Evolutionary conservation across 495 filamentous ascomycete genomes (phyloP).

Genomic region (Xanthoparmelia taractica): DNA sequence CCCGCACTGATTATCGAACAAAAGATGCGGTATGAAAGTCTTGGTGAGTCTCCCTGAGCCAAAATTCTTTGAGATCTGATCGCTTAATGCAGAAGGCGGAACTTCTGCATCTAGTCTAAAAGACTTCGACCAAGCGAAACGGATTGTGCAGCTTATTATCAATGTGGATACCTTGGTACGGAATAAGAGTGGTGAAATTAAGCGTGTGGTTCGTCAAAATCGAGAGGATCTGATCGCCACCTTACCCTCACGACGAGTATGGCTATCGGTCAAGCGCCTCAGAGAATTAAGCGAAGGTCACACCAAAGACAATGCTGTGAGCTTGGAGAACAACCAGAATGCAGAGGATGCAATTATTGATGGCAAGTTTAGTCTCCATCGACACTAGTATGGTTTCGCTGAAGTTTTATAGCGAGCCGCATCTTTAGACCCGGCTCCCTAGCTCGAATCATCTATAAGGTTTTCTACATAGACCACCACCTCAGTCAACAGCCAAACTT

Average conservation of each 20-base stretch:
- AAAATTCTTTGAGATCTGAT: background rate
- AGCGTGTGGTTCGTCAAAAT: slow-evolving; percentile 4
- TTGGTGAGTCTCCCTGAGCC: background rate
- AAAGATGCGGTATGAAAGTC: slow-evolving; percentile 2
- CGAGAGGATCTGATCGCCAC: slow-evolving; percentile 8
- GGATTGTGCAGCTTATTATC: slow-evolving; percentile 11
- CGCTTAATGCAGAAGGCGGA: slow-evolving; percentile 3
- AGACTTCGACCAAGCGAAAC: slow-evolving; percentile 9
- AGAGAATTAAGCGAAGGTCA: background rate
- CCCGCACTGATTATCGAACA: background rate
- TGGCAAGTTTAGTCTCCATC: background rate
- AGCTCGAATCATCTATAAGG: slow-evolving; percentile 4
- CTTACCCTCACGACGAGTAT: slow-evolving; percentile 16
- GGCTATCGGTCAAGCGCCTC: slow-evolving; percentile 11
- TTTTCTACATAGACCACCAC: background rate
- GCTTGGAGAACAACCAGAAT: background rate
- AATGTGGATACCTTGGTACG: slow-evolving; percentile 12
- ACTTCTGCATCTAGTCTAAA: background rate
- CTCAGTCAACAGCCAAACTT: background rate
- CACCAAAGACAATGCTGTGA: background rate
- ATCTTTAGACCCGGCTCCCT: slow-evolving; percentile 1
- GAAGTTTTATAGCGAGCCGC: background rate
- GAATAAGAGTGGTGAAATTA: background rate
- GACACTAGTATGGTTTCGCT: background rate
- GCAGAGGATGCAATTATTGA: slow-evolving; percentile 14